Evolutionary conservation across 305 asterid species (phyloP), one percentile per base, ranked within the genome.

Genomic region (Fraxinus paxiana): DNA sequence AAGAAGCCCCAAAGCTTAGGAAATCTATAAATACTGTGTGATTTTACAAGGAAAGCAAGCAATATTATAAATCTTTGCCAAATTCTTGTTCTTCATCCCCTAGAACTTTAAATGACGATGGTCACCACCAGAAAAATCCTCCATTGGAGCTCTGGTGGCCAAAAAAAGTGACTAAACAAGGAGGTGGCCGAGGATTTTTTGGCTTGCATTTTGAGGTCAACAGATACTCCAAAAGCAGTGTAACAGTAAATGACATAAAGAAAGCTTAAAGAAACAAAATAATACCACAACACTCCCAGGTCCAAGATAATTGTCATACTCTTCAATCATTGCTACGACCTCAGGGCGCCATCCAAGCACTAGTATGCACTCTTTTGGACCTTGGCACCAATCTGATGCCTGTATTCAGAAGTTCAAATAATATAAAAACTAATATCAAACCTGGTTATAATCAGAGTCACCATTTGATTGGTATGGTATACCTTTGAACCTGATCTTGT

Each of bases 261-360:
- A 30, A 15, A 4, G 75, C 10, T 0, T 9, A 24, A 22, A 75
- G 63, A 73, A 78, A 77, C 46, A 78, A 75, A n/a, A 78, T 35
- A 77, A 86, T 94, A 96, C 99, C 98, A 96, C 75, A 76, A 87
- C 82, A 81, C 98, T 96, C 77, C 99, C 97, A 71, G 98, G 98
- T 80, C 99, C 99, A 22, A 96, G 93, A 85, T 94, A 94, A 82
- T 91, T 94, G 88, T 96, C 97, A 46, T 94, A 96, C 88, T 96
- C 99, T 89, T 89, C 86, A 54, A 96, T 92, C 99, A 94, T 96
- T 86, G 91, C 93, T 33, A 90, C 84, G 61, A 94, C 96, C 75
- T 92, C 92, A 76, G 93, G 89, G 34, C 99, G 94, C 99, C 99
- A 96, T 73, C 99, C 99, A 7, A 96, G 97, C 89, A 96, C 87